phyloP scores from a whole-genome alignment of 2,329 filamentous ascomycete genomes.

The Calonectria ilicicola region DNA sequence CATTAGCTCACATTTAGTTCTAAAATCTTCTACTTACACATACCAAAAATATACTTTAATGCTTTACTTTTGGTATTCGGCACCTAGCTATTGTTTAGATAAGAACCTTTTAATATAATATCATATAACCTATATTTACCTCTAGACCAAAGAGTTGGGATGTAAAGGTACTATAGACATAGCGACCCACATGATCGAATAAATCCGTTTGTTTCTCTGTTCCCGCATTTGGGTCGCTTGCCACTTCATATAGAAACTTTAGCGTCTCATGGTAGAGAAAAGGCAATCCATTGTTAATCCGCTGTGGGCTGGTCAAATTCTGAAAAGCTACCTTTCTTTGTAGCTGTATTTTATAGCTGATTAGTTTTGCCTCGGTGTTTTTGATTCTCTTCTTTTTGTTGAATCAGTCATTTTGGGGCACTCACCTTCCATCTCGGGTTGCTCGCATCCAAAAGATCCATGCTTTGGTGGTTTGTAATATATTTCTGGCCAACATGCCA shows the following conservation, averaged over 20 bases:
- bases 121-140: no score
- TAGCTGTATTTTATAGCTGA: neutral
- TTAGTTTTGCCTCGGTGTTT: no score
- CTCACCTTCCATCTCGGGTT: neutral
- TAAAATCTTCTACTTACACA: neutral
- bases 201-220: neutral
- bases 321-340: neutral
- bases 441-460: neutral
- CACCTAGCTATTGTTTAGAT: neutral
- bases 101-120: neutral
- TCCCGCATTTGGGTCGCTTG: neutral
- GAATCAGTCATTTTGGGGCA: neutral
- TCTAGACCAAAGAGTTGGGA: neutral
- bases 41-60: neutral
- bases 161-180: neutral
- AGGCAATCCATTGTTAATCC: neutral
- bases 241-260: neutral
- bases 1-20: no score
- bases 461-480: neutral
- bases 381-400: no score
- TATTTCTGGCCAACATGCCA: neutral
- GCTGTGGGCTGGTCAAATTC: neutral
- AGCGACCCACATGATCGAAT: neutral
- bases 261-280: neutral
- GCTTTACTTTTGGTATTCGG: neutral